Conservation (phyloP, 116 monocot genomes). For the Iris pallida region DNA sequence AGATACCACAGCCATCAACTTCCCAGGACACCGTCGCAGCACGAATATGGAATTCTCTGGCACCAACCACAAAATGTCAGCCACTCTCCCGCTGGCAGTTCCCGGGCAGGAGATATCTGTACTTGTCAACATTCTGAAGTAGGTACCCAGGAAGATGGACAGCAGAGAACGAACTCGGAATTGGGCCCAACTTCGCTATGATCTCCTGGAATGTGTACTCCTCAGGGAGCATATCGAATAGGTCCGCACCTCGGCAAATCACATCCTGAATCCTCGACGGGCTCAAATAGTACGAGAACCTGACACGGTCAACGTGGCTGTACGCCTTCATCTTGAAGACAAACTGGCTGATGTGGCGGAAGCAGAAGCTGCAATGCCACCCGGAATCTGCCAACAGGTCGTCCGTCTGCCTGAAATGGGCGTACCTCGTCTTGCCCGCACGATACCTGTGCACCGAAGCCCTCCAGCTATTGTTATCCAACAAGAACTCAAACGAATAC, state of each 20-base stretch:
- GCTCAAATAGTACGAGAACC: slow-evolving; percentile 38
- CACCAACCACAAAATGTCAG: neutral
- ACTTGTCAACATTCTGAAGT: slow-evolving; percentile 47
- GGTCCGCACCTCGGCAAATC: slow-evolving; percentile 53
- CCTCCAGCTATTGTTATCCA: slow-evolving; percentile 40
- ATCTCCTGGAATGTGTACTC: slow-evolving; percentile 66
- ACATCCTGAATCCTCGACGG: slow-evolving; percentile 58
- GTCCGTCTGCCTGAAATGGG: slow-evolving; percentile 36
- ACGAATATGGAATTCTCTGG: neutral
- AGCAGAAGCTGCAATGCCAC: slow-evolving; percentile 45
- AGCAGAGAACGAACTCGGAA: slow-evolving; percentile 46
- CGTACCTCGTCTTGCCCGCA: slow-evolving; percentile 36
- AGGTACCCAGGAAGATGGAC: slow-evolving; percentile 55
- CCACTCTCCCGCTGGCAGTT: slow-evolving; percentile 61
- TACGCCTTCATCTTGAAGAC: slow-evolving; percentile 43
- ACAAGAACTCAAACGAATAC: slow-evolving; percentile 27
- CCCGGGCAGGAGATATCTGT: slow-evolving; percentile 58
- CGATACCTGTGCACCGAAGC: slow-evolving; percentile 35
- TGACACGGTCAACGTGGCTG: slow-evolving; percentile 47
- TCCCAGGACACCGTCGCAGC: neutral
- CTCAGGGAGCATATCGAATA: slow-evolving; percentile 78
- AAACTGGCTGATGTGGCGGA: slow-evolving; percentile 30
- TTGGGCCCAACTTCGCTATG: slow-evolving; percentile 69
- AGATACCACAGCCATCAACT: neutral
- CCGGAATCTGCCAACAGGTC: slow-evolving; percentile 34